Evolutionary conservation across 2,329 filamentous ascomycete genomes (phyloP), one percentile per base, ranked within the genome.

Genomic region (Hymenoscyphus scutula): DNA sequence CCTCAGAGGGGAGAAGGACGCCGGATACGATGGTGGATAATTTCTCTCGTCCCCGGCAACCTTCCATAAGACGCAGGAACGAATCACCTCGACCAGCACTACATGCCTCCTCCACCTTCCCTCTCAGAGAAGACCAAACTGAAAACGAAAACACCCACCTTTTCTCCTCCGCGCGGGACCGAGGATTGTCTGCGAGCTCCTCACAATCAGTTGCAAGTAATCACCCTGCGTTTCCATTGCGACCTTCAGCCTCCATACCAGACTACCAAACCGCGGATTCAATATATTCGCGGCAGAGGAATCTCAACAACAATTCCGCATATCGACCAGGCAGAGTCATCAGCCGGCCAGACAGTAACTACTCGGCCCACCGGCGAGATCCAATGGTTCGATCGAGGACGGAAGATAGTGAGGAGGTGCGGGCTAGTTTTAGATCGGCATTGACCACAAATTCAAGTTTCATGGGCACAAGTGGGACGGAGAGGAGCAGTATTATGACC

Each of bases 401-500:
- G 4, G 66, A 68, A 25, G 71, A 74, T 15, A 62, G 59, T 25
- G 73, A 74, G 30, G 79, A 82, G 64, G 74, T 82, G 27, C 79
- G 86, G 27, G 80, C 82, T 15, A 88, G 85, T 65, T 81, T 84
- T 66, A 81, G 84, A 60, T 89, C 86, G 3, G 82, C 80, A 29
- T 76, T 85, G 73, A 89, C 86, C 3, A 84, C 79, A 3, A 80
- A 80, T 60, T 88, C 85, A 17, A 87, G 84, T 70, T 74, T 69
- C 45, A 54, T 74, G 53, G 72, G 82, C n/a, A 95, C 91, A 6
- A 84, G 82, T 65, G 83, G 83, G 10, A 96, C 91, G 1, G 91
- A 94, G 72, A 84, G 91, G 65, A 96, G 91, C 74, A 97, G 92
- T 72, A 82, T 95, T 57, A 75, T 89, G 67, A 95, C 92, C 3